A percentile compares a stretch with the other conserved stretches of the same genome.
Evolutionary conservation across 2,329 filamentous ascomycete species (phyloP).

Genomic region (Lachnellula arida): DNA sequence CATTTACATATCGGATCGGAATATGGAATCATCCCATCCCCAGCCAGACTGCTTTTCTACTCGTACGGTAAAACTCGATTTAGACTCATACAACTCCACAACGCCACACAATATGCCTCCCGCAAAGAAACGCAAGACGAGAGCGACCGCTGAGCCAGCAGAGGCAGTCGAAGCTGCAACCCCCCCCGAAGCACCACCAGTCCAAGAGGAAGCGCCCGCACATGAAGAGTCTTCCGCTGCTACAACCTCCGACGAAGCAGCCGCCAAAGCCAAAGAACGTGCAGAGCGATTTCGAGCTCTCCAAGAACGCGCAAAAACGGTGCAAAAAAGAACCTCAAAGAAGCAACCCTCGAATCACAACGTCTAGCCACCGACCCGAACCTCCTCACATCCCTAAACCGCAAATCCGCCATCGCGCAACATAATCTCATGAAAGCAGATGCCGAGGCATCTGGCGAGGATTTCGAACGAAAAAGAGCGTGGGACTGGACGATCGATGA

Average conservation of each 20-base stretch:
- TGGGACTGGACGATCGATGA: constrained; percentile 99
- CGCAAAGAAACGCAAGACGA: constrained; percentile 43
- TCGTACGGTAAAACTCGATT: constrained; percentile 24
- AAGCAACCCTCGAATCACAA: constrained; percentile 78
- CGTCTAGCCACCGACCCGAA: constrained; percentile 72
- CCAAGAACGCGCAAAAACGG: constrained; percentile 74
- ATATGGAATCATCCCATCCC: not conserved
- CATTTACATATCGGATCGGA: not conserved
- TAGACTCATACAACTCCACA: not conserved
- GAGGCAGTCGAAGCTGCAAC: constrained; percentile 9
- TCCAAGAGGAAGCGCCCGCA: constrained; percentile 7
- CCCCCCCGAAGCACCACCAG: not conserved
- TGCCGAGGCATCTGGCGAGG: constrained; percentile 75
- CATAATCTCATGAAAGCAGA: constrained; percentile 94
- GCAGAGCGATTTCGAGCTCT: constrained; percentile 82
- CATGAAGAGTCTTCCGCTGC: constrained; percentile 17
- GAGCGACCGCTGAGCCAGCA: constrained; percentile 21
- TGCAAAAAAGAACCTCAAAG: constrained; percentile 71
- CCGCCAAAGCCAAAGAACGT: constrained; percentile 56
- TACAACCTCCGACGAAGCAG: constrained; percentile 30
- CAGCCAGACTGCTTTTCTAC: not conserved
- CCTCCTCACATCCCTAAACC: constrained; percentile 72
- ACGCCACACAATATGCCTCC: constrained; percentile 35
- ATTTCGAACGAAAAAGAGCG: constrained; percentile 95
- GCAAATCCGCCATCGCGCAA: constrained; percentile 80